A percentile compares a stretch with the other conserved stretches of the same genome.
Conservation (phyloP, 164 flowering plant genomes). For the Nymphaea thermarum region DNA sequence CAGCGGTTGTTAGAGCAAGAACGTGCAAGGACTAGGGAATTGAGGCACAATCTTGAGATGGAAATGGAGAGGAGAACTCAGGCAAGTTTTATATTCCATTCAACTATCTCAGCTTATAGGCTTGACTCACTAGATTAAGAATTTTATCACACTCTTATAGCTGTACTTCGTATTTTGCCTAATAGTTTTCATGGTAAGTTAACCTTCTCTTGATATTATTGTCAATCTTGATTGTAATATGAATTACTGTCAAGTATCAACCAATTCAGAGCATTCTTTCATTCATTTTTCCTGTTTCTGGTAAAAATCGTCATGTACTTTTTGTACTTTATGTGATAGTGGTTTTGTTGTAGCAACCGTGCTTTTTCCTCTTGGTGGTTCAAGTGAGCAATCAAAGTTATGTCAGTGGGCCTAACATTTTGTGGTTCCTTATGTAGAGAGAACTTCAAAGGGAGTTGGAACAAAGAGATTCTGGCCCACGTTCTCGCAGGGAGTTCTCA, state of each 20-base stretch:
- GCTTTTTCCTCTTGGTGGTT: too few relatives aligned
- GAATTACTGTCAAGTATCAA: background rate
- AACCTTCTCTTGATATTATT: background rate
- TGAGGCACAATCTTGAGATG: constrained; percentile 73
- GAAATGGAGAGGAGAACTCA: constrained; percentile 86
- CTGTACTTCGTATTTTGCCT: background rate
- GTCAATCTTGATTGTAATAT: background rate
- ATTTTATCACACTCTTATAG: background rate
- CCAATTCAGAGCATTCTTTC: background rate
- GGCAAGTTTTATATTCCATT: constrained; percentile 27
- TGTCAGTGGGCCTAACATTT: too few relatives aligned
- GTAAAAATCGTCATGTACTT: too few relatives aligned
- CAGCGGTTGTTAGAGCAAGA: constrained; percentile 66
- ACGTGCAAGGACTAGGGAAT: constrained; percentile 79
- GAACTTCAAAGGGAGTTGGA: constrained; percentile 85
- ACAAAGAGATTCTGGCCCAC: constrained; percentile 74
- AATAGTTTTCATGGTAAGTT: background rate
- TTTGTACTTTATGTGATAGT: too few relatives aligned
- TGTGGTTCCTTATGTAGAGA: constrained; percentile 38
- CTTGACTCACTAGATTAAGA: background rate
- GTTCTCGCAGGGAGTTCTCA: constrained; percentile 64
- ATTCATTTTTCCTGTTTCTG: too few relatives aligned
- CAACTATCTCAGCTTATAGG: background rate
- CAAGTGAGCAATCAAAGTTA: too few relatives aligned
- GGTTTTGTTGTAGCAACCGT: too few relatives aligned